These are phyloP conservation scores for Apiotrichum domesticum DNA, from an alignment of 1,284 basidiomycete species.

Conservation along the genomic window DNA sequence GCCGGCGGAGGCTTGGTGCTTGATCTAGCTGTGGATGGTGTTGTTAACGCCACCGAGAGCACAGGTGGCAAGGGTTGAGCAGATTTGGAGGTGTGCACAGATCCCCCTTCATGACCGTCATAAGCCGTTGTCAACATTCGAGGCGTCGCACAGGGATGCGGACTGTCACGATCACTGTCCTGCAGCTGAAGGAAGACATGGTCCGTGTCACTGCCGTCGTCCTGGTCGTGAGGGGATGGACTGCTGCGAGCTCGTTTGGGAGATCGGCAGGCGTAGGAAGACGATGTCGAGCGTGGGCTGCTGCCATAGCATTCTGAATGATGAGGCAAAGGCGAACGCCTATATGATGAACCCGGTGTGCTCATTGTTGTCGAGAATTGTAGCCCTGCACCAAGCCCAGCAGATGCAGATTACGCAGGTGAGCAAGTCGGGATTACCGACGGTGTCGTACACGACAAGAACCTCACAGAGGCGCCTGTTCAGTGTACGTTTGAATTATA, in stretches of 20 bases:
- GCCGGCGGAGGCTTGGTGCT: neutral
- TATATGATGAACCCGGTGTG: no score
- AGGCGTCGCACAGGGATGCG: neutral
- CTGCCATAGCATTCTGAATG: no score
- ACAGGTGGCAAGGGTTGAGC: neutral
- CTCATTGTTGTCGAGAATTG: no score
- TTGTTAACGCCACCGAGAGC: neutral
- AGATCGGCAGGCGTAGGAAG: conserved; percentile 16
- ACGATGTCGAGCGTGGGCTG: no score
- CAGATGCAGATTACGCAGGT: no score
- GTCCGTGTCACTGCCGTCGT: neutral
- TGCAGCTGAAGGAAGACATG: neutral
- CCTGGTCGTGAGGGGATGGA: conserved; percentile 11
- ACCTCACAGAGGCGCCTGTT: no score
- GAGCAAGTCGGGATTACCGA: no score
- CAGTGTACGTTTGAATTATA: no score
- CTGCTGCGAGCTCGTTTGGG: conserved; percentile 34
- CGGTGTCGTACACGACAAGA: no score
- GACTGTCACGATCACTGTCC: neutral
- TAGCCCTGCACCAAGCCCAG: no score
- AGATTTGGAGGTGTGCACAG: neutral
- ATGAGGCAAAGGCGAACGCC: no score
- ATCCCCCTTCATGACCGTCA: neutral
- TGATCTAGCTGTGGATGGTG: neutral
- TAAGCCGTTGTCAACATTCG: neutral